These are phyloP conservation scores for Aegilops speltoides DNA, from an alignment of 176 grass and related monocot genomes.

Conservation along the genomic window DNA sequence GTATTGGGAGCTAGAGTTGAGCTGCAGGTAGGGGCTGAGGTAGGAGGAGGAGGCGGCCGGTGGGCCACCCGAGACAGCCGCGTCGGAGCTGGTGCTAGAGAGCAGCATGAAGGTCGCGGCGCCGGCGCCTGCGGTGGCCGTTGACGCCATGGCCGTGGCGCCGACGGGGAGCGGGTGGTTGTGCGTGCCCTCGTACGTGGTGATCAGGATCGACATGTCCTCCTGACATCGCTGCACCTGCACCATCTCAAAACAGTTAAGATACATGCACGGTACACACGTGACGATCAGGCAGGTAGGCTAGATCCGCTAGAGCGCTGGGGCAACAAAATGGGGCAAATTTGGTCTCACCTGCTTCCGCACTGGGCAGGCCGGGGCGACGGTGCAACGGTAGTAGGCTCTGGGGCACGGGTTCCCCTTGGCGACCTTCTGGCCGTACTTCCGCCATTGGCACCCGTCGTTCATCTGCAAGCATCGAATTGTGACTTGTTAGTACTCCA, in stretches of 20 bases:
- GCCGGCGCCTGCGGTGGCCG: constrained; percentile 50
- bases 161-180: constrained; percentile 96
- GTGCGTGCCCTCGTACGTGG: constrained; percentile 97
- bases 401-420: constrained; percentile 98
- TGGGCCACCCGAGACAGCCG: constrained; percentile 28
- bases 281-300: not conserved
- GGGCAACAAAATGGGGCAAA: not conserved
- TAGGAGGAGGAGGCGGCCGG: constrained; percentile 33
- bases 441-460: constrained; percentile 97
- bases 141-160: constrained; percentile 92
- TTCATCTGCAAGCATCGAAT: constrained; percentile 65
- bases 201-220: constrained; percentile 96
- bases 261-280: not conserved
- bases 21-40: constrained; percentile 63
- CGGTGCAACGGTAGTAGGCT: constrained; percentile 96
- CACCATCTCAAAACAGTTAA: constrained; percentile 5
- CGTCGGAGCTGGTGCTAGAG: constrained; percentile 49
- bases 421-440: constrained; percentile 94
- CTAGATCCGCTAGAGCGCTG: not conserved
- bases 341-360: constrained; percentile 69
- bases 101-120: constrained; percentile 77
- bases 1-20: constrained; percentile 40
- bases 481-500: not conserved
- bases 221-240: constrained; percentile 93
- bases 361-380: constrained; percentile 89